A percentile compares a stretch with the other conserved stretches of the same genome.
These are phyloP conservation scores for Vinca minor DNA, from an alignment of 257 asterid species.

Conservation along the genomic window DNA sequence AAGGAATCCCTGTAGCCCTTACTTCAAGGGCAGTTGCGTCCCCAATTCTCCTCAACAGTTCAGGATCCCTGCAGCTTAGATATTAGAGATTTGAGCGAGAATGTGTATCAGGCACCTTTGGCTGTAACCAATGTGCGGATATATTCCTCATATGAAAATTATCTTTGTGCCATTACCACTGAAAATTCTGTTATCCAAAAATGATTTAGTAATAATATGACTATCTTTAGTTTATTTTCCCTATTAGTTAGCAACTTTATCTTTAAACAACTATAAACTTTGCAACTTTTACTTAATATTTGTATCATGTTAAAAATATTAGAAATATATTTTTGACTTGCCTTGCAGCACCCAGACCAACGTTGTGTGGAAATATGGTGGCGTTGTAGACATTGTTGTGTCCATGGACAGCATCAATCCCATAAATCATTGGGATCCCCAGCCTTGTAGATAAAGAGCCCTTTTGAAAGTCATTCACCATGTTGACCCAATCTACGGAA, in stretches of 20 bases:
- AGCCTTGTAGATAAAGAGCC: conserved; percentile 72
- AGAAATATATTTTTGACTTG: conserved; percentile 17
- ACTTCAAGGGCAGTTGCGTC: conserved; percentile 80
- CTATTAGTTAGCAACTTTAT: not conserved
- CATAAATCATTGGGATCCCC: conserved; percentile 83
- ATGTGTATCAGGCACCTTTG: not conserved
- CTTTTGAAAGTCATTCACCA: conserved; percentile 69
- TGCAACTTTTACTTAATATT: not conserved
- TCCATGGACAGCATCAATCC: conserved; percentile 87
- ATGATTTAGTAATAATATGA: not conserved
- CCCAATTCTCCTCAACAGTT: conserved; percentile 61
- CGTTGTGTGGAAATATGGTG: conserved; percentile 80
- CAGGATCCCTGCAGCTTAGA: conserved; percentile 55
- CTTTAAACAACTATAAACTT: not conserved
- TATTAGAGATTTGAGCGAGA: not conserved
- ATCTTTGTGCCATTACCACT: not conserved
- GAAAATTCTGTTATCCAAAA: not conserved
- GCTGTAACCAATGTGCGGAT: not conserved
- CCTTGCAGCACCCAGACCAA: conserved; percentile 93
- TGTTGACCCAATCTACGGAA: conserved; percentile 65
- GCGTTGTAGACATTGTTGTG: conserved; percentile 74
- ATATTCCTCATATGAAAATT: not conserved
- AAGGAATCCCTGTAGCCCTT: conserved; percentile 89
- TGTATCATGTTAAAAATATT: not conserved
- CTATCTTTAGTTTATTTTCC: not conserved